Evolutionary conservation across 805 yeast species (phyloP).

Genomic region (Zygotorulaspora danielsina): DNA sequence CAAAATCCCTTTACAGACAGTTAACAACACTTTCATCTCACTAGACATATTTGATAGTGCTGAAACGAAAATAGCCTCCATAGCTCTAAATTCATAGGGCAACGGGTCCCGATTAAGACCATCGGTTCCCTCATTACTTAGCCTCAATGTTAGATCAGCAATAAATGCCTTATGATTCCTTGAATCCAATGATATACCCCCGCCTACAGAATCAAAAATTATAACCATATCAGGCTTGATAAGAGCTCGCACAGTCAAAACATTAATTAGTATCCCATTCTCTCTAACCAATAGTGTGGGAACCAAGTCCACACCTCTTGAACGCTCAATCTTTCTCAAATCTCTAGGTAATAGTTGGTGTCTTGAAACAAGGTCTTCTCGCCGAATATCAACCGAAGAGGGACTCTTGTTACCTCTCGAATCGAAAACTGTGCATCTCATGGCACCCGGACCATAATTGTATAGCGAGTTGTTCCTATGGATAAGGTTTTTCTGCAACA

Average conservation of each 20-base stretch:
- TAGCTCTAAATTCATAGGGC: slow-evolving; percentile 86
- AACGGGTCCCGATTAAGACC: slow-evolving; percentile 36
- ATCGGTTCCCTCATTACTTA: slow-evolving; percentile 23
- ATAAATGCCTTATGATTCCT: slow-evolving; percentile 28
- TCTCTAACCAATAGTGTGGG: slow-evolving; percentile 77
- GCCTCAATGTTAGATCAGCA: slow-evolving; percentile 22
- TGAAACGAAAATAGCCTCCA: slow-evolving; percentile 80
- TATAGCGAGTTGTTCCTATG: slow-evolving; percentile 36
- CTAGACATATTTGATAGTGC: slow-evolving; percentile 74
- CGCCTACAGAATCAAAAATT: slow-evolving; percentile 55
- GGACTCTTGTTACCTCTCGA: slow-evolving; percentile 60
- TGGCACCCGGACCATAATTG: slow-evolving; percentile 37
- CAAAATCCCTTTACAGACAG: slow-evolving; percentile 68
- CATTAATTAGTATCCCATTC: slow-evolving; percentile 67
- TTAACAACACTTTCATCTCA: slow-evolving; percentile 81
- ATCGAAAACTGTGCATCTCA: slow-evolving; percentile 82
- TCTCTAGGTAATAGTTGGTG: slow-evolving; percentile 87
- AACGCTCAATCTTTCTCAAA: slow-evolving; percentile 79
- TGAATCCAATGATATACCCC: slow-evolving; percentile 27
- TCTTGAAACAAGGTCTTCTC: slow-evolving; percentile 63
- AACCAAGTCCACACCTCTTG: slow-evolving; percentile 54
- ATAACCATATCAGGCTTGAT: slow-evolving; percentile 69
- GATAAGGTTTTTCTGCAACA: slow-evolving; percentile 38
- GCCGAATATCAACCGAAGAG: slow-evolving; percentile 68
- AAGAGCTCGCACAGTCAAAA: slow-evolving; percentile 76